Conservation (phyloP, 208 protist genomes). For the Trypanosoma avium region DNA sequence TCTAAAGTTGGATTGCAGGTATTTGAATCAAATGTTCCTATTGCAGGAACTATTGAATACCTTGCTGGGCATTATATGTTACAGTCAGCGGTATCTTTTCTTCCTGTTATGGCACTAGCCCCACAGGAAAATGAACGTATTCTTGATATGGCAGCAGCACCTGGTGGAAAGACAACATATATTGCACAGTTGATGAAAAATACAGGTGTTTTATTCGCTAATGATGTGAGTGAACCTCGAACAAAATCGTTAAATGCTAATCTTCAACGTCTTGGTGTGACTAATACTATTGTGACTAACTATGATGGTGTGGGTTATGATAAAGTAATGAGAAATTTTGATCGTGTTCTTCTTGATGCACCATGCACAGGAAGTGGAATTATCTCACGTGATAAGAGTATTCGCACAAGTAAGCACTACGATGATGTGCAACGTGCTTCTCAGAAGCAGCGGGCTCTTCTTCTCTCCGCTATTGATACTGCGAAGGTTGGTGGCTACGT, state of each 20-base stretch:
- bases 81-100: slow-evolving; percentile 98
- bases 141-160: slow-evolving; percentile 99
- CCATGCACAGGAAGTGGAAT: slow-evolving; percentile 99
- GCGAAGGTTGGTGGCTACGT: slow-evolving; percentile 95
- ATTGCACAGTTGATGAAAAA: slow-evolving; percentile 99
- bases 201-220: slow-evolving; percentile 97
- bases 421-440: slow-evolving; percentile 92
- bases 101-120: slow-evolving; percentile 97
- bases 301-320: slow-evolving; percentile 94
- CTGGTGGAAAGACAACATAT: slow-evolving; percentile 99
- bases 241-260: slow-evolving; percentile 97
- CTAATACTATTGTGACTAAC: slow-evolving; percentile 95
- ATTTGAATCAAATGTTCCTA: slow-evolving; percentile 97
- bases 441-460: slow-evolving; percentile 96
- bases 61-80: slow-evolving; percentile 99
- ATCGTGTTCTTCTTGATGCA: slow-evolving; percentile 97
- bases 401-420: slow-evolving; percentile 93
- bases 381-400: slow-evolving; percentile 97
- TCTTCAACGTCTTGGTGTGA: slow-evolving; percentile 95
- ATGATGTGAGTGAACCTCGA: slow-evolving; percentile 96
- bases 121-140: slow-evolving; percentile 94
- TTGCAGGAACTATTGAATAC: slow-evolving; percentile 99
- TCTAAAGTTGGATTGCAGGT: slow-evolving; percentile 98
- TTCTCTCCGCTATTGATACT: slow-evolving; percentile 97
- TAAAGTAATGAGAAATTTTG: slow-evolving; percentile 86